These are phyloP conservation scores for Parmales sp. DNA, from an alignment of 108 stramenopile species.

Conservation along the genomic window DNA sequence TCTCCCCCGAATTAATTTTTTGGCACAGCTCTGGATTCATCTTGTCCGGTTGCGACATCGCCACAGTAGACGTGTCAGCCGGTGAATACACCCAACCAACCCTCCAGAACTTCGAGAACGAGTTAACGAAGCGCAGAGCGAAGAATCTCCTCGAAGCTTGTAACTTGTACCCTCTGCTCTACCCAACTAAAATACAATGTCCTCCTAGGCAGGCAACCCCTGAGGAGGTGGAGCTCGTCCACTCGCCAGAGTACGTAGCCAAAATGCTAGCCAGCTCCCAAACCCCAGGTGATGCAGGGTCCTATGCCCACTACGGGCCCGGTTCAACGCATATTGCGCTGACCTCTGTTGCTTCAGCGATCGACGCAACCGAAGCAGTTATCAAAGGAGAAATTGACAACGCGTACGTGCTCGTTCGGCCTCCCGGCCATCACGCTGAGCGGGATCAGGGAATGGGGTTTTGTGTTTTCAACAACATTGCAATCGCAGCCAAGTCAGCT, in stretches of 20 bases:
- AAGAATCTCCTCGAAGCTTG: not conserved
- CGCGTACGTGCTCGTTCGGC: not conserved
- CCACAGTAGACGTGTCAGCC: not conserved
- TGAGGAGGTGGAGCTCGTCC: not conserved
- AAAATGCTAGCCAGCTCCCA: not conserved
- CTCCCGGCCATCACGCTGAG: constrained; percentile 14
- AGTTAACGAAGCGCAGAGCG: not conserved
- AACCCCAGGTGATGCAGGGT: not conserved
- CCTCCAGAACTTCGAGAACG: not conserved
- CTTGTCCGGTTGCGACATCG: not conserved
- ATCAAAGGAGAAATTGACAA: not conserved
- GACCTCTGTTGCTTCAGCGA: not conserved
- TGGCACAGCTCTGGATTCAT: not conserved
- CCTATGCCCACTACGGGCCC: not conserved
- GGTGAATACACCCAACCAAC: not conserved
- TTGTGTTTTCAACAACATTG: constrained; percentile 10
- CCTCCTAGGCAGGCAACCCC: not conserved
- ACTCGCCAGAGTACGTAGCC: not conserved
- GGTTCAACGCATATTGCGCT: not conserved
- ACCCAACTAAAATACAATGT: not conserved
- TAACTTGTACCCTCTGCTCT: not conserved
- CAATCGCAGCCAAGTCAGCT: constrained; percentile 11
- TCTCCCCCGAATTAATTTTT: not conserved
- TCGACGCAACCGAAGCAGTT: not conserved
- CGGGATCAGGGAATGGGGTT: constrained; percentile 10